Percentiles rank a stretch among this genome's conserved stretches.
Evolutionary conservation across 148 eudicot genomes (phyloP).

Genomic region (Rhododendron griersonianum): DNA sequence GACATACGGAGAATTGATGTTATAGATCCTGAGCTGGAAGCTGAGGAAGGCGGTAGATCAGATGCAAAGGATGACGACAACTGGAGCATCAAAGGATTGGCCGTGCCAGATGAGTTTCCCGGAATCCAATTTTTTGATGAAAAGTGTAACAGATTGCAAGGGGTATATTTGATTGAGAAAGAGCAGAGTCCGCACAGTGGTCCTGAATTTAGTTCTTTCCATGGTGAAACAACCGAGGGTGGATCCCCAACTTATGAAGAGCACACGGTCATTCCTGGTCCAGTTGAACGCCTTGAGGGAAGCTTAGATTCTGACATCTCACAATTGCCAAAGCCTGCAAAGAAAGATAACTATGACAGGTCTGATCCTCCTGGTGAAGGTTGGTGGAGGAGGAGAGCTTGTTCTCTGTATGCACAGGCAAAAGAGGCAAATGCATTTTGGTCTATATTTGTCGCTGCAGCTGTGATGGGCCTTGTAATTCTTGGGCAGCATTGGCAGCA

Average conservation of each 20-base stretch:
- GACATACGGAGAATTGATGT: constrained; percentile 30
- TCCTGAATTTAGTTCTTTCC: constrained; percentile 25
- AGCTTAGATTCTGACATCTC: constrained; percentile 30
- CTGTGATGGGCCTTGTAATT: constrained; percentile 91
- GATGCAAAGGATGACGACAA: constrained; percentile 42
- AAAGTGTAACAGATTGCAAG: constrained; percentile 30
- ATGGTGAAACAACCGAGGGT: constrained; percentile 22
- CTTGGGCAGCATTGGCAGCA: constrained; percentile 80
- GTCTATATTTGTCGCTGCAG: constrained; percentile 79
- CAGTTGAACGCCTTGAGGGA: constrained; percentile 33
- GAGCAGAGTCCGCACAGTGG: constrained; percentile 37
- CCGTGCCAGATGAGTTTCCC: constrained; percentile 37
- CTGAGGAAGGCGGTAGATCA: constrained; percentile 27
- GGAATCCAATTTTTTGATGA: constrained; percentile 36
- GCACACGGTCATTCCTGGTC: constrained; percentile 22
- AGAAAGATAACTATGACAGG: constrained; percentile 42
- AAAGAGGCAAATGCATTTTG: constrained; percentile 79
- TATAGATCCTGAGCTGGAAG: constrained; percentile 20
- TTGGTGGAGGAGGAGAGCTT: constrained; percentile 82
- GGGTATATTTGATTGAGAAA: constrained; percentile 30
- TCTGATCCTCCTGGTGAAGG: constrained; percentile 61
- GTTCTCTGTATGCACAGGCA: constrained; percentile 59
- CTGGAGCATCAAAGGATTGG: constrained; percentile 33
- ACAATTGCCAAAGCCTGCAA: constrained; percentile 22
- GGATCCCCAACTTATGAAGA: constrained; percentile 27